Percentiles rank a stretch among this genome's conserved stretches.
Conservation (phyloP, 2,329 filamentous ascomycete genomes). For the Colletotrichum musae region DNA sequence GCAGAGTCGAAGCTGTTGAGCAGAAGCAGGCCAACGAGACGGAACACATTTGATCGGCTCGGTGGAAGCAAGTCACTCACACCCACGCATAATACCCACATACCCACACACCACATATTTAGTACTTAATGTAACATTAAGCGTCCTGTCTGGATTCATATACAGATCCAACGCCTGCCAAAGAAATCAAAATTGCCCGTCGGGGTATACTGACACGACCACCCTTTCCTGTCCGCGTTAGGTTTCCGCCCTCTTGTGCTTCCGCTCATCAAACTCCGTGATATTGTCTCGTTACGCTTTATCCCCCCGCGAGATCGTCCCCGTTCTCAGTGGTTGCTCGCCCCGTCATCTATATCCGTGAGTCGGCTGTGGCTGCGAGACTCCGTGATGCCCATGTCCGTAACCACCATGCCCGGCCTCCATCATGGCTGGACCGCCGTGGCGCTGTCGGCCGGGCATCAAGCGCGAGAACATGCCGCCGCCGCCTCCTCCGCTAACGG, state of each 20-base stretch:
- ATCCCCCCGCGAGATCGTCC: background rate
- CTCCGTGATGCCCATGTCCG: constrained; percentile 20
- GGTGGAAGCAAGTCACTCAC: too few relatives aligned
- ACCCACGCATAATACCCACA: constrained; percentile 9
- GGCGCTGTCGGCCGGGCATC: constrained; percentile 20
- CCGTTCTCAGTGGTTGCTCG: background rate
- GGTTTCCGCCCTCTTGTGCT: background rate
- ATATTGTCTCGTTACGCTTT: background rate
- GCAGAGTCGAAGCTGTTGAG: constrained; percentile 69
- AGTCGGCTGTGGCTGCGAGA: constrained; percentile 20
- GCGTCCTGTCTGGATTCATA: background rate
- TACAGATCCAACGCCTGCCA: background rate
- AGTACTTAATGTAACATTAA: constrained; percentile 21
- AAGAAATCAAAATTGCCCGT: background rate
- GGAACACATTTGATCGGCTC: constrained; percentile 27
- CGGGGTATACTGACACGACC: background rate
- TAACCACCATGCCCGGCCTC: constrained; percentile 30
- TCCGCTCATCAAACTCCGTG: background rate
- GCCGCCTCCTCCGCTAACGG: constrained; percentile 13
- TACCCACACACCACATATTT: background rate
- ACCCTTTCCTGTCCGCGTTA: background rate
- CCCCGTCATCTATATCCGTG: constrained; percentile 24
- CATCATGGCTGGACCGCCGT: constrained; percentile 32
- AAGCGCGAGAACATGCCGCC: constrained; percentile 27
- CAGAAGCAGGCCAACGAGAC: constrained; percentile 57